Evolutionary conservation across 768 basidiomycete species (phyloP).

Genomic region (Rhizopogon sp.): DNA sequence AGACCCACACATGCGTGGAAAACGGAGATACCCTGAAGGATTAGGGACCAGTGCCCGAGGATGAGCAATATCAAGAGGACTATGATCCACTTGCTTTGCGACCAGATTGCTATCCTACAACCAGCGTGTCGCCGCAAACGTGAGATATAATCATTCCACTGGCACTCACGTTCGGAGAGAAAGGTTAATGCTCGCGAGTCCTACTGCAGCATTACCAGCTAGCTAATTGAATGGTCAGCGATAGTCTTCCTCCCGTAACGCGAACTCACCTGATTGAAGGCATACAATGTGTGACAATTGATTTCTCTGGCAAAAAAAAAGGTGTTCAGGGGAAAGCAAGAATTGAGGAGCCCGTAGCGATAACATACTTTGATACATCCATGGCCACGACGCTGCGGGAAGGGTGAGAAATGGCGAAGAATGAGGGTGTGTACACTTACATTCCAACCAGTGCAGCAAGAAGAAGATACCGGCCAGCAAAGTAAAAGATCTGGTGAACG

Average conservation of each 20-base stretch:
- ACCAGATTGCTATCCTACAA: conserved; percentile 60
- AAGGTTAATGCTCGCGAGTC: conserved; percentile 42
- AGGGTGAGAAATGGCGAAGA: not conserved
- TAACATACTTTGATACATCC: conserved; percentile 22
- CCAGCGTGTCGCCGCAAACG: conserved; percentile 1
- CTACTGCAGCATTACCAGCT: conserved; percentile 38
- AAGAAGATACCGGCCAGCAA: conserved; percentile 38
- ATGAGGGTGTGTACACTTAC: conserved; percentile 21
- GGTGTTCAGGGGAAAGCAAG: not conserved
- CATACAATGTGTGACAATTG: conserved; percentile 42
- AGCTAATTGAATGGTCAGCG: conserved; percentile 20
- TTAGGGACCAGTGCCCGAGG: conserved; percentile 66
- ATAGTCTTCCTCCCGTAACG: not conserved
- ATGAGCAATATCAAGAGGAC: conserved; percentile 47
- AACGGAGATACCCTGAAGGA: conserved; percentile 49
- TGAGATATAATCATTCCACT: not conserved
- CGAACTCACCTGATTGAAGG: conserved; percentile 38
- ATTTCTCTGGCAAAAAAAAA: conserved; percentile 23
- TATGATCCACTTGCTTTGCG: conserved; percentile 49
- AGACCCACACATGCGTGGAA: not conserved
- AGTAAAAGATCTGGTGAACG: conserved; percentile 37
- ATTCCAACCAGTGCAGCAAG: conserved; percentile 43
- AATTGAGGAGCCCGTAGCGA: not conserved
- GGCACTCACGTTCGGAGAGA: conserved; percentile 37
- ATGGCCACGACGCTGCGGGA: conserved; percentile 12